Evolutionary conservation across 305 asterid genomes (phyloP).

Genomic region (Vinca major): DNA sequence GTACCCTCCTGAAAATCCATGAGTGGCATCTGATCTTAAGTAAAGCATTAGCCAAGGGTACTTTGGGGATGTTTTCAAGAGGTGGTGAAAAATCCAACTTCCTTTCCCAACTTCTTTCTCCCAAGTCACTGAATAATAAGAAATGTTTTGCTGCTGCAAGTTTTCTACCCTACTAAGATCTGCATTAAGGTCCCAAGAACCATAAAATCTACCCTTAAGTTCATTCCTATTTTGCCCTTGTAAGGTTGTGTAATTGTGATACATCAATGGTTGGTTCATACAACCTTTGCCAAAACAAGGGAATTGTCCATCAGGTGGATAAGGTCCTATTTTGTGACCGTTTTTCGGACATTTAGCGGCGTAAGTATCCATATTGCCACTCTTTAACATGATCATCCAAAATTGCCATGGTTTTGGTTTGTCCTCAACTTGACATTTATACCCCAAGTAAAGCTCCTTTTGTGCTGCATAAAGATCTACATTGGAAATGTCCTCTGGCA

Average conservation of each 20-base stretch:
- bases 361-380: slow-evolving; percentile 65
- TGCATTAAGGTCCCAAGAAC: slow-evolving; percentile 66
- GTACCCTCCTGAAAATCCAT: slow-evolving; percentile 67
- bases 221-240: slow-evolving; percentile 29
- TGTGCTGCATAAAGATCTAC: slow-evolving; percentile 49
- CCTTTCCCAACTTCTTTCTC: slow-evolving; percentile 60
- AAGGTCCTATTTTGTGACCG: slow-evolving; percentile 44
- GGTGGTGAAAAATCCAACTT: slow-evolving; percentile 61
- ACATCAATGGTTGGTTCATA: slow-evolving; percentile 63
- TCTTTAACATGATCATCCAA: slow-evolving; percentile 82
- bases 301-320: slow-evolving; percentile 36
- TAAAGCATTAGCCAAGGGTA: slow-evolving; percentile 86
- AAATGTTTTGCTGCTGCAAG: slow-evolving; percentile 13
- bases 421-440: slow-evolving; percentile 55
- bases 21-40: slow-evolving; percentile 57
- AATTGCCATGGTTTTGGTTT: slow-evolving; percentile 65
- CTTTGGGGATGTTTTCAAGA: slow-evolving; percentile 52
- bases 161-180: slow-evolving; percentile 21
- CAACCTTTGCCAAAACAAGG: slow-evolving; percentile 68
- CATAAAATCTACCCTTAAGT: slow-evolving; percentile 54
- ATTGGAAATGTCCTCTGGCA: slow-evolving; percentile 24
- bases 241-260: slow-evolving; percentile 50
- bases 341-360: slow-evolving; percentile 63
- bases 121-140: slow-evolving; percentile 61
- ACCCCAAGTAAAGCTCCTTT: slow-evolving; percentile 52